Evolutionary conservation across 352 stramenopile genomes (phyloP), one percentile per base, ranked within the genome.

Genomic region (Phytophthora hibernalis): DNA sequence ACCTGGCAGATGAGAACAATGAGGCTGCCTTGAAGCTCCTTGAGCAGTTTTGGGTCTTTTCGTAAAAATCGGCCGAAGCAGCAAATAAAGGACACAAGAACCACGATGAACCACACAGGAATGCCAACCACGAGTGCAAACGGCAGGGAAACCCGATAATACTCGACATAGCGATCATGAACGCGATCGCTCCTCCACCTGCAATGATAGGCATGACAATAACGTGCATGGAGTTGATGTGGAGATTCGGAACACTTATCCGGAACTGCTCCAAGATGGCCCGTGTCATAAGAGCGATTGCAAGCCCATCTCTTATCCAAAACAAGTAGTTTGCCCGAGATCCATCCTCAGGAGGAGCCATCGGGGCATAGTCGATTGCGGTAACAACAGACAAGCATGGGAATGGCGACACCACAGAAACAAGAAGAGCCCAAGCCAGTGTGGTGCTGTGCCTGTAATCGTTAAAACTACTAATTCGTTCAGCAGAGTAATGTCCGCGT

Each of bases 81-180:
- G 20, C 35, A 40, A 12, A 42, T 52, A 24, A 72, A 73, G 12
- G 59, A 59, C 3, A 66, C 20, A 9, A 69, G 20, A 11, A 82
- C 21, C n/a, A 77, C 44, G 1, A 45, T 33, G 0, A 61, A 65
- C 61, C 62, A 81, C 2, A 57, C 44, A 0, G 64, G 64, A 20
- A 68, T 74, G 6, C 55, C 72, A 1, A 77, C 18, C 7, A 72
- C 45, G 1, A 76, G 10, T n/a, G 58, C 60, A 48, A 87, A 85
- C 3, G 79, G 76, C 22, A 87, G 22, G 3, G 74, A 24, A 82
- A 87, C 0, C 74, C 79, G 28, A 82, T 63, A 12, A 62, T 28
- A 15, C 58, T 51, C 18, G 58, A 49, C 28, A 65, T 78, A 0
- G 71, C 49, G 18, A 72, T 42, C 22, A 68, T 43, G 5, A 65